A percentile compares a stretch with the other conserved stretches of the same genome.
These are phyloP conservation scores for Phytopythium boreale DNA, from an alignment of 352 stramenopile species.

Conservation along the genomic window DNA sequence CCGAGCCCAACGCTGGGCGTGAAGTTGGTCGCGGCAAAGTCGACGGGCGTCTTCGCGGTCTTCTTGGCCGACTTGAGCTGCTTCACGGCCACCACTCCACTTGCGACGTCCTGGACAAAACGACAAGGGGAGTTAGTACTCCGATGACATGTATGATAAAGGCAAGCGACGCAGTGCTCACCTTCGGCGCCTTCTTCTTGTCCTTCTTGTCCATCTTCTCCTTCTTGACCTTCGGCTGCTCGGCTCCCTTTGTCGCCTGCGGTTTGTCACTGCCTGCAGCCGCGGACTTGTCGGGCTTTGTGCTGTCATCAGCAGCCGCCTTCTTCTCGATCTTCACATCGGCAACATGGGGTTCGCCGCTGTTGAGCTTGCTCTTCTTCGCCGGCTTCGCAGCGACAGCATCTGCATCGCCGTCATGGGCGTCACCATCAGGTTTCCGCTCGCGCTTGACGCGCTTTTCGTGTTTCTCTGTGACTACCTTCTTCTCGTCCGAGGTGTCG, in stretches of 20 bases:
- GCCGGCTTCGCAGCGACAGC: conserved; percentile 9
- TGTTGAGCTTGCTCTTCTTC: conserved; percentile 23
- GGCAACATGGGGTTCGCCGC: not conserved
- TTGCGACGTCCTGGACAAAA: conserved; percentile 47
- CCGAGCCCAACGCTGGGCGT: conserved; percentile 63
- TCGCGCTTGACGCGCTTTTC: conserved; percentile 1
- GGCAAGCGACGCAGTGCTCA: not conserved
- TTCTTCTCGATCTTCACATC: not conserved
- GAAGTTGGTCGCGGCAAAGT: conserved; percentile 62
- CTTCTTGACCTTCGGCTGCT: conserved; percentile 13
- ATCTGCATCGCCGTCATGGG: conserved; percentile 23
- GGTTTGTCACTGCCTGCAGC: not conserved
- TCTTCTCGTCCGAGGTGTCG: conserved; percentile 5
- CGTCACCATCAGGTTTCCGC: not conserved
- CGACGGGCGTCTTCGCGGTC: conserved; percentile 19
- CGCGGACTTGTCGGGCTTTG: not conserved
- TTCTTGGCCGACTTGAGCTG: conserved; percentile 62
- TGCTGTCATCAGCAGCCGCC: not conserved
- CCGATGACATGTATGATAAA: no score
- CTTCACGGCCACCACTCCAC: conserved; percentile 73
- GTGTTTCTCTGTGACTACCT: not conserved
- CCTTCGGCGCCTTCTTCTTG: conserved; percentile 22
- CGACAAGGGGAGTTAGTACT: not conserved
- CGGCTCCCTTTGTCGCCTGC: no score
- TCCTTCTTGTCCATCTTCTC: conserved; percentile 30